These are phyloP conservation scores for Dictyophora rubrovolvata DNA, from an alignment of 768 basidiomycete species.

Conservation along the genomic window DNA sequence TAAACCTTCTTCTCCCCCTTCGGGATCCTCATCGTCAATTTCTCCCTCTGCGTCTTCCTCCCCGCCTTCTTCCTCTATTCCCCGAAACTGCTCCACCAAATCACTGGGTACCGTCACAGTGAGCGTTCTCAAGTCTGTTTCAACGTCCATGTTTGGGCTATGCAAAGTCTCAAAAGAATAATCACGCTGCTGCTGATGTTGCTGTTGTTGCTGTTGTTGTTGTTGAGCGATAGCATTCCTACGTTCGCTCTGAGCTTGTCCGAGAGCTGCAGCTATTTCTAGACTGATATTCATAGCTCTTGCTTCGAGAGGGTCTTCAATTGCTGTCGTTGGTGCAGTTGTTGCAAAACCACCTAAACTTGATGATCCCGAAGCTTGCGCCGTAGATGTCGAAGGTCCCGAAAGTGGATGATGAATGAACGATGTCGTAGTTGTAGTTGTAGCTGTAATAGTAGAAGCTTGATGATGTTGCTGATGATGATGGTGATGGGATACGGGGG, in stretches of 20 bases:
- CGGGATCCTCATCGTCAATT: constrained; percentile 18
- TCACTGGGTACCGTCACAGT: background rate
- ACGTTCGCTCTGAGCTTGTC: constrained; percentile 40
- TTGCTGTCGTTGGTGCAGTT: background rate
- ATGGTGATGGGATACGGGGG: constrained; percentile 11
- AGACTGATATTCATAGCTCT: constrained; percentile 71
- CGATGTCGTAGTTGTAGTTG: background rate
- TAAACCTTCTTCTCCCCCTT: constrained; percentile 38
- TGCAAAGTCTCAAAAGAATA: constrained; percentile 19
- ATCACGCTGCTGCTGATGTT: constrained; percentile 29
- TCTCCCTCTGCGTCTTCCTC: constrained; percentile 29
- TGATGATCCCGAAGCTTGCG: constrained; percentile 1
- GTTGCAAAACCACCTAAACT: constrained; percentile 3
- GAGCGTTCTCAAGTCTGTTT: constrained; percentile 15
- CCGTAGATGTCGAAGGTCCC: constrained; percentile 2
- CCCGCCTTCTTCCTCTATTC: constrained; percentile 20
- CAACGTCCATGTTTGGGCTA: constrained; percentile 29
- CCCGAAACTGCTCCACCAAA: constrained; percentile 8
- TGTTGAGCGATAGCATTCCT: no score
- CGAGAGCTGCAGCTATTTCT: constrained; percentile 72
- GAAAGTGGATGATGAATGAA: constrained; percentile 9
- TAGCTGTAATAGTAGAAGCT: background rate
- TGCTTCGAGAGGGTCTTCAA: constrained; percentile 33
- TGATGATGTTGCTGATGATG: constrained; percentile 9
- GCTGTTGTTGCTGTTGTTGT: background rate